phyloP scores from a whole-genome alignment of 2,329 filamentous ascomycete genomes.

The Diplodia mutila region DNA sequence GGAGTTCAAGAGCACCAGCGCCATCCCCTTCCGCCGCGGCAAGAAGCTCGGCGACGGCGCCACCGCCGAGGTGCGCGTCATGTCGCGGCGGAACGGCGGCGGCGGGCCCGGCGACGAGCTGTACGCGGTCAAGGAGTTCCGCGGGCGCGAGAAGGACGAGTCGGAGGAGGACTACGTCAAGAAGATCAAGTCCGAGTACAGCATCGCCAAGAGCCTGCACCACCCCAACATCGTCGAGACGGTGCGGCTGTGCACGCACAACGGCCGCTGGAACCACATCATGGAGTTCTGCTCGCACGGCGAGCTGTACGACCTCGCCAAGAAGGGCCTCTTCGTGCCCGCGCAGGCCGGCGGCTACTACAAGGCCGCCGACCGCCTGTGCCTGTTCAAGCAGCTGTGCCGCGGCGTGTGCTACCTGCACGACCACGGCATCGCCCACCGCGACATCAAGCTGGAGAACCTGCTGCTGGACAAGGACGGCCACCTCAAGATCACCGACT shows the following conservation, averaged over 20 bases:
- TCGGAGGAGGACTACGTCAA: constrained; percentile 75
- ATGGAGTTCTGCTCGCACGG: constrained; percentile 91
- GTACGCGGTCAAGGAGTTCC: constrained; percentile 88
- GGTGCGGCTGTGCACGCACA: constrained; percentile 71
- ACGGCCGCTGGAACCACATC: constrained; percentile 82
- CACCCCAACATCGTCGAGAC: constrained; percentile 89
- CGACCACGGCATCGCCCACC: constrained; percentile 81
- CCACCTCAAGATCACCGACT: constrained; percentile 88
- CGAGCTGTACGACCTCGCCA: constrained; percentile 76
- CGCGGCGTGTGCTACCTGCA: constrained; percentile 84
- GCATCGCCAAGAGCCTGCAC: constrained; percentile 80
- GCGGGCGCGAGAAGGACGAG: constrained; percentile 71
- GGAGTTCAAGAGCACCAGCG: constrained; percentile 69
- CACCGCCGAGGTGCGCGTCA: constrained; percentile 80
- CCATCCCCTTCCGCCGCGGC: constrained; percentile 71
- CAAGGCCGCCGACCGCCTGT: constrained; percentile 69
- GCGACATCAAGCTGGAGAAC: constrained; percentile 90
- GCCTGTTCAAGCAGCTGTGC: constrained; percentile 87
- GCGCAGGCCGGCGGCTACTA: constrained; percentile 46
- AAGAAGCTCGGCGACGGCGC: constrained; percentile 81
- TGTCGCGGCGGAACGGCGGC: constrained; percentile 67
- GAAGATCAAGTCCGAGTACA: constrained; percentile 91
- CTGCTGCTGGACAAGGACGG: constrained; percentile 77
- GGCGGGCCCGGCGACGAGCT: constrained; percentile 65
- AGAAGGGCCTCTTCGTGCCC: constrained; percentile 50